Conservation (phyloP, 2,329 filamentous ascomycete genomes). For the Albifimbria verrucaria region DNA sequence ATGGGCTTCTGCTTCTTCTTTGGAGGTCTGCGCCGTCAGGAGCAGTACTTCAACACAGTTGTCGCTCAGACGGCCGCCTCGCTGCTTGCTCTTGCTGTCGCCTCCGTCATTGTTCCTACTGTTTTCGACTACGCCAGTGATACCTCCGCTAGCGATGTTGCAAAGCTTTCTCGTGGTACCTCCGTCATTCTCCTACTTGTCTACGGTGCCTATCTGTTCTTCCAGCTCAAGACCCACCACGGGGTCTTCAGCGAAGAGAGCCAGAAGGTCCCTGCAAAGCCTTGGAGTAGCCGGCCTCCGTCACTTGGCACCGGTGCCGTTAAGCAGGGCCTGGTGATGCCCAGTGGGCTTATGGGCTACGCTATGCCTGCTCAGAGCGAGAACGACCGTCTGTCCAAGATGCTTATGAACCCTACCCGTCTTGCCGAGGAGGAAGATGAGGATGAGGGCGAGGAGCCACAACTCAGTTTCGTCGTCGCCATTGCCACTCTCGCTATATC, state of each 20-base stretch:
- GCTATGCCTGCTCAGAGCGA: conserved; percentile 29
- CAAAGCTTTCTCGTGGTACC: conserved; percentile 67
- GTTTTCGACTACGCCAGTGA: conserved; percentile 64
- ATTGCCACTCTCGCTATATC: conserved; percentile 67
- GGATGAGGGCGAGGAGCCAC: conserved; percentile 70
- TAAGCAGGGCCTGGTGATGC: conserved; percentile 35
- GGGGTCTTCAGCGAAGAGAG: conserved; percentile 76
- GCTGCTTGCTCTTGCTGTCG: conserved; percentile 74
- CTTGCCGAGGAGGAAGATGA: conserved; percentile 42
- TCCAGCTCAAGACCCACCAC: conserved; percentile 85
- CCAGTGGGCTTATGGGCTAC: conserved; percentile 35
- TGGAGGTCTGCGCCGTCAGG: conserved; percentile 71
- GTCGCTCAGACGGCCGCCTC: conserved; percentile 88
- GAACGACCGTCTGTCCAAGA: conserved; percentile 41
- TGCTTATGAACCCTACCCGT: conserved; percentile 37
- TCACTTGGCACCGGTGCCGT: conserved; percentile 28
- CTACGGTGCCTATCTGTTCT: conserved; percentile 80
- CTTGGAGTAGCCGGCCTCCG: conserved; percentile 30
- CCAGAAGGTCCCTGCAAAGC: conserved; percentile 68
- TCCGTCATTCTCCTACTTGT: conserved; percentile 78
- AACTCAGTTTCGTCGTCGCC: conserved; percentile 70
- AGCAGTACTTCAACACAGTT: conserved; percentile 89
- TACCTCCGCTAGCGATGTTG: conserved; percentile 46
- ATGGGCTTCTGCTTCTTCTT: conserved; percentile 93
- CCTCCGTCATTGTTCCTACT: conserved; percentile 83